phyloP scores from a whole-genome alignment of 2,329 filamentous ascomycete genomes.

The Pezizomycotina sp. region DNA sequence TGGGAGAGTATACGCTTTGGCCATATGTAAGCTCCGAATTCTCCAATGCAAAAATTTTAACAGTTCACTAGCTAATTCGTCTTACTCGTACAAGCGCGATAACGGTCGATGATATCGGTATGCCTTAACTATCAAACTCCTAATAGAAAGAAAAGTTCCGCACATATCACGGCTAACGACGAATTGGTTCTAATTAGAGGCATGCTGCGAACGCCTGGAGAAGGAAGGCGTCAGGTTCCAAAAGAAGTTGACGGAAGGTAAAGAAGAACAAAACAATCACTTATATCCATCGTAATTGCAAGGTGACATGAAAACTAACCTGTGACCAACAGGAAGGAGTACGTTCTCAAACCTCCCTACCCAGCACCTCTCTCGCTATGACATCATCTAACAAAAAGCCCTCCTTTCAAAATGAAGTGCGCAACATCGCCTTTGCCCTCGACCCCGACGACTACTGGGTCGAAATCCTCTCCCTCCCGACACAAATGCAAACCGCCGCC shows the following conservation, averaged over 20 bases:
- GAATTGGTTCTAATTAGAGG: too few relatives aligned
- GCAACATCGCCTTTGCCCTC: constrained; percentile 77
- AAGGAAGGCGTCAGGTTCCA: constrained; percentile 85
- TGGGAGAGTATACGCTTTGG: constrained; percentile 21
- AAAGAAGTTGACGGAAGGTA: constrained; percentile 84
- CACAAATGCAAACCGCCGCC: constrained; percentile 34
- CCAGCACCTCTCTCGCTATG: too few relatives aligned
- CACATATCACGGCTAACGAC: too few relatives aligned
- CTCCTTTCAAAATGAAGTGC: too few relatives aligned
- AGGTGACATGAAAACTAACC: neutral
- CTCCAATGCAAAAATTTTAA: neutral
- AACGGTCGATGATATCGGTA: constrained; percentile 36
- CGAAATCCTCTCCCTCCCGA: constrained; percentile 30
- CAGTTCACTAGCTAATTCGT: neutral
- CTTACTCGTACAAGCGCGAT: constrained; percentile 18
- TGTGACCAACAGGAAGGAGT: neutral
- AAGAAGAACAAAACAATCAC: constrained; percentile 49
- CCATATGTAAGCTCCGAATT: constrained; percentile 25
- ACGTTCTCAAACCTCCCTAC: too few relatives aligned
- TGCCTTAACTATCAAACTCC: too few relatives aligned
- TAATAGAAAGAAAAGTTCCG: too few relatives aligned
- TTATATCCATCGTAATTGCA: neutral
- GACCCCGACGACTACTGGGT: constrained; percentile 73
- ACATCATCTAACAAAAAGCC: too few relatives aligned
- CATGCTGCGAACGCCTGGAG: constrained; percentile 74